Base-by-base conservation (phyloP, 2,329 filamentous ascomycete species). In the Alternaria conjuncta region DNA sequence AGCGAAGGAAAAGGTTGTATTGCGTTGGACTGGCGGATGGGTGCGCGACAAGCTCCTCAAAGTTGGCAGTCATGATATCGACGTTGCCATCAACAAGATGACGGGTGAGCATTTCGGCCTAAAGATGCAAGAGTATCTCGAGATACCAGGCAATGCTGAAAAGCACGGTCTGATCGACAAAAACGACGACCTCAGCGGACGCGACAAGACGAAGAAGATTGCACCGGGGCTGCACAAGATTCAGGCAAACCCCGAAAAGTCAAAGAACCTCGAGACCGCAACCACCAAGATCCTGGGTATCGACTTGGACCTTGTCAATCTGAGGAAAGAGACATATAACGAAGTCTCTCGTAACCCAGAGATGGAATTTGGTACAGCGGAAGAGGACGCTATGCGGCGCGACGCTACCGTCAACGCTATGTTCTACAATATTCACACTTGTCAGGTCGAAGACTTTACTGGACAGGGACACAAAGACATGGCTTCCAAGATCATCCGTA, bases 381-480 rank as follows among this genome's bases (percentile, higher is more conserved):
- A 92, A 76, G 94, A 99, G 79, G 95, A 99, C 80, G 95, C 95
- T 3, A 78, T 94, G 69, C 89, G 95, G 21, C 89, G 95, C 51
- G 95, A 99, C 83, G 94, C 95, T 21, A 97, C 94, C 0, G 89
- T 98, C 65, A 99, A 99, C 78, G 93, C 96, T 23, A 87, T 99
- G 66, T 98, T 98, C 82, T 98, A 96, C 84, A 98, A 98, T 72
- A 83, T 99, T 43, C 89, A 94, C 74, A 93, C 90, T 1, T 86
- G 88, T 32, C 73, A 86, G 62, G 87, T 98, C 36, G 95, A 98
- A 79, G 96, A 99, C 77, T 91, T 96, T 65, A 96, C 93, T 0
- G 86, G 87, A 8, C 81, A 79, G 43, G 95, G 96, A 0, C 82
- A 96, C 36, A 76, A 86, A 8, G 95, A 98, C 75, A 88, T 98